Percentiles rank a stretch among this genome's conserved stretches.
These are phyloP conservation scores for Capronia coronata DNA, from an alignment of 2,329 filamentous ascomycete species.

Conservation along the genomic window DNA sequence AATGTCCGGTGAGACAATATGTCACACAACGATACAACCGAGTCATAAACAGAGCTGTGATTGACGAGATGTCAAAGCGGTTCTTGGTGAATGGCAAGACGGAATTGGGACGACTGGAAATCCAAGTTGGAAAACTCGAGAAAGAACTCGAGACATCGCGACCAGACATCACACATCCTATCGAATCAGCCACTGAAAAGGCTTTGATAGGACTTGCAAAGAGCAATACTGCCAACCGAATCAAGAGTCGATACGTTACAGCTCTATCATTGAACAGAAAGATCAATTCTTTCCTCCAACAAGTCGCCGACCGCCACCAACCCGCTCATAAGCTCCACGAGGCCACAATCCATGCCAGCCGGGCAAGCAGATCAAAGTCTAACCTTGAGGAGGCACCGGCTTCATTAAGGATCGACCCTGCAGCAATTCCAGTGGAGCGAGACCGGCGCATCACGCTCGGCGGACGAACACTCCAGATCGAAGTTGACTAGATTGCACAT, in stretches of 20 bases:
- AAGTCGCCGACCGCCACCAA: slow-evolving; percentile 32
- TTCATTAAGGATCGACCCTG: slow-evolving; percentile 23
- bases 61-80: slow-evolving; percentile 47
- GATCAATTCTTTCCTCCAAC: slow-evolving; percentile 26
- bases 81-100: slow-evolving; percentile 25
- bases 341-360: slow-evolving; percentile 31
- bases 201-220: no score
- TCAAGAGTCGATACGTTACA: slow-evolving; percentile 11
- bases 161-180: no score
- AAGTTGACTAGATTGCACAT: slow-evolving; percentile 27
- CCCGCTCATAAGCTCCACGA: slow-evolving; percentile 34
- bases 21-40: slow-evolving; percentile 51
- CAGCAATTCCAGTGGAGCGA: slow-evolving; percentile 22
- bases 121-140: slow-evolving; percentile 4
- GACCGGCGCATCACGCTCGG: slow-evolving; percentile 33
- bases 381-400: slow-evolving; percentile 26
- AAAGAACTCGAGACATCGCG: no score
- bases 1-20: slow-evolving; percentile 52
- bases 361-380: slow-evolving; percentile 11
- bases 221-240: no score
- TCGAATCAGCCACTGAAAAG: no score
- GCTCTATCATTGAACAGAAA: slow-evolving; percentile 21
- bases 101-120: slow-evolving; percentile 26
- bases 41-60: slow-evolving; percentile 52
- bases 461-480: slow-evolving; percentile 31